Percentiles rank a stretch among this genome's conserved stretches.
These are phyloP conservation scores for Juncus effusus DNA, from an alignment of 176 grass and related monocot genomes.

Conservation along the genomic window DNA sequence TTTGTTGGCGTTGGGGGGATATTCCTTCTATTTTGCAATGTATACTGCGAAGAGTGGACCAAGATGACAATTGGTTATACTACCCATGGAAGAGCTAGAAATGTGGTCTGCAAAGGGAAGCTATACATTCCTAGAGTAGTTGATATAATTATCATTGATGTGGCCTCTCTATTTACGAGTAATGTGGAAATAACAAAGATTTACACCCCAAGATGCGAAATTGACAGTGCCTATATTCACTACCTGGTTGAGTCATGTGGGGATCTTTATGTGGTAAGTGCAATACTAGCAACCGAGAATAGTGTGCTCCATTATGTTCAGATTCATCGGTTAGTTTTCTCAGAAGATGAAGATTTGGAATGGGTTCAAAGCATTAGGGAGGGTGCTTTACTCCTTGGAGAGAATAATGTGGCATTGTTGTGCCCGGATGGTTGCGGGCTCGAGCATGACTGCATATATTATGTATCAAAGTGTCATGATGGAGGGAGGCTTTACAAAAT, in stretches of 20 bases:
- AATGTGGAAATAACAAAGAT: constrained; percentile 5
- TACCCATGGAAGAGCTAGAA: background rate
- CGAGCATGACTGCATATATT: background rate
- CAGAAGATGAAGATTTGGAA: background rate
- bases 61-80: background rate
- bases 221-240: background rate
- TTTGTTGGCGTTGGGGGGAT: background rate
- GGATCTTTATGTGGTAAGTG: constrained; percentile 17
- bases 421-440: background rate
- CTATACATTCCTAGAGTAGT: background rate
- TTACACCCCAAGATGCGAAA: background rate
- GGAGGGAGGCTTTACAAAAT: constrained; percentile 7
- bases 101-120: constrained; percentile 10
- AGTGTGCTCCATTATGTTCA: background rate
- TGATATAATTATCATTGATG: background rate
- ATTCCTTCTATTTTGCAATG: constrained; percentile 22
- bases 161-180: background rate
- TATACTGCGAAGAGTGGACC: constrained; percentile 14
- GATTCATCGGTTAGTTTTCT: constrained; percentile 7
- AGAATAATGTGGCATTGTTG: background rate
- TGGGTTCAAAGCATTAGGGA: constrained; percentile 17
- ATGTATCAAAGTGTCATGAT: background rate
- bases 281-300: background rate
- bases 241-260: constrained; percentile 18
- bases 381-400: constrained; percentile 20